Evolutionary conservation across 2,329 filamentous ascomycete species (phyloP).

Genomic region (Aaosphaeria pasadenensis): DNA sequence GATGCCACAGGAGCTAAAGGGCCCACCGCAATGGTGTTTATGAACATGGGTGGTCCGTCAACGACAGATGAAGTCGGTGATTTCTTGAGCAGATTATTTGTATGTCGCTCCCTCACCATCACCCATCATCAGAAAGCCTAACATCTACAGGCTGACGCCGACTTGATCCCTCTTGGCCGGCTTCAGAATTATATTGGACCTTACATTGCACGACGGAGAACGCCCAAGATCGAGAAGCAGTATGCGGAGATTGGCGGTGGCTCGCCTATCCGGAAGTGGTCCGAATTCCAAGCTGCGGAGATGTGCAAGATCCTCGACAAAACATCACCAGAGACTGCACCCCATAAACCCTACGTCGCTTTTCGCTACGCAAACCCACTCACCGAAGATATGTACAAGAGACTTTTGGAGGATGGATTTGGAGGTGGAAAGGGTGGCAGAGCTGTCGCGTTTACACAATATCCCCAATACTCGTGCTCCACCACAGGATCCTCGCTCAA

Average conservation of each 20-base stretch:
- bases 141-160: slow-evolving; percentile 71
- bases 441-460: slow-evolving; percentile 96
- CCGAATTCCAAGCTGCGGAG: slow-evolving; percentile 85
- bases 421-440: slow-evolving; percentile 85
- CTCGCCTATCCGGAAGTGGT: slow-evolving; percentile 98
- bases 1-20: slow-evolving; percentile 68
- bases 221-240: slow-evolving; percentile 94
- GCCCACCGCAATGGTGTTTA: slow-evolving; percentile 95
- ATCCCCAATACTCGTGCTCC: slow-evolving; percentile 97
- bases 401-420: slow-evolving; percentile 83
- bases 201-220: slow-evolving; percentile 79
- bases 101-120: slow-evolving; percentile 46
- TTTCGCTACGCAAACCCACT: slow-evolving; percentile 93
- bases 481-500: slow-evolving; percentile 96
- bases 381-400: slow-evolving; percentile 89
- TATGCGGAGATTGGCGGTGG: slow-evolving; percentile 94
- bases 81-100: slow-evolving; percentile 89
- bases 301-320: slow-evolving; percentile 98
- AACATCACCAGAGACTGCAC: slow-evolving; percentile 86
- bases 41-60: slow-evolving; percentile 97
- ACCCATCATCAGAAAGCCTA: slow-evolving; percentile 7
- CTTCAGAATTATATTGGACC: slow-evolving; percentile 89
- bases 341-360: slow-evolving; percentile 95
- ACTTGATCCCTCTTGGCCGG: slow-evolving; percentile 91
- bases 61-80: slow-evolving; percentile 83